Conservation (phyloP, 2,329 filamentous ascomycete genomes). For the Aspergillus amoenus region DNA sequence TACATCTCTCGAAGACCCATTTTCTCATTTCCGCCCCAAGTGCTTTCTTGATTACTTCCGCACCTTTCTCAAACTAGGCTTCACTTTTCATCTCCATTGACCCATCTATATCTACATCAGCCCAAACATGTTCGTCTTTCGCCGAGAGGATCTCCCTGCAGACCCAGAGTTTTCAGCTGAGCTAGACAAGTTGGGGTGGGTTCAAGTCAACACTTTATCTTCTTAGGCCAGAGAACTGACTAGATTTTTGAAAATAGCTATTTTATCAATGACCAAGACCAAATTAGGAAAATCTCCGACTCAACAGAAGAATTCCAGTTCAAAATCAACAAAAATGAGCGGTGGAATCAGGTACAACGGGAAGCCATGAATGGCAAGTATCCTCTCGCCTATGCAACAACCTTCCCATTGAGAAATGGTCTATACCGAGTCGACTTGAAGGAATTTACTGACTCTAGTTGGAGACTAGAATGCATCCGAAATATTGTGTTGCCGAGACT, state of each 20-base stretch:
- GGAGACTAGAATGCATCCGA: slow-evolving; percentile 52
- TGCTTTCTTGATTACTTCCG: too few relatives aligned
- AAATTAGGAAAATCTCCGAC: slow-evolving; percentile 69
- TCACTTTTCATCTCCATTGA: background rate
- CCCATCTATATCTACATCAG: background rate
- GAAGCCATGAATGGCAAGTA: slow-evolving; percentile 70
- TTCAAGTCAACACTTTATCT: background rate
- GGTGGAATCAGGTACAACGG: slow-evolving; percentile 73
- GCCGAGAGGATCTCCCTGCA: slow-evolving; percentile 65
- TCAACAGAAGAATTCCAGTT: slow-evolving; percentile 72
- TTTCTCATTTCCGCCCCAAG: background rate
- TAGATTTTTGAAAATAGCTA: slow-evolving; percentile 55
- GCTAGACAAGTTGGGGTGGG: slow-evolving; percentile 71
- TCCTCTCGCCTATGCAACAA: background rate
- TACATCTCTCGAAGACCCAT: background rate
- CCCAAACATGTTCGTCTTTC: slow-evolving; percentile 71
- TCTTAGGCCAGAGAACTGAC: background rate
- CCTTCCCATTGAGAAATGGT: background rate
- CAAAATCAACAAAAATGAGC: slow-evolving; percentile 69
- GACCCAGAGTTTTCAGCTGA: slow-evolving; percentile 67
- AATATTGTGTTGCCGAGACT: slow-evolving; percentile 64
- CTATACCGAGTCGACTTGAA: background rate
- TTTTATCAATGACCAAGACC: slow-evolving; percentile 72
- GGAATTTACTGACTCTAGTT: background rate
- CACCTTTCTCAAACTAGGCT: background rate